Base-by-base conservation (phyloP, 2,329 filamentous ascomycete genomes). In the Hypoxylon sp. region DNA sequence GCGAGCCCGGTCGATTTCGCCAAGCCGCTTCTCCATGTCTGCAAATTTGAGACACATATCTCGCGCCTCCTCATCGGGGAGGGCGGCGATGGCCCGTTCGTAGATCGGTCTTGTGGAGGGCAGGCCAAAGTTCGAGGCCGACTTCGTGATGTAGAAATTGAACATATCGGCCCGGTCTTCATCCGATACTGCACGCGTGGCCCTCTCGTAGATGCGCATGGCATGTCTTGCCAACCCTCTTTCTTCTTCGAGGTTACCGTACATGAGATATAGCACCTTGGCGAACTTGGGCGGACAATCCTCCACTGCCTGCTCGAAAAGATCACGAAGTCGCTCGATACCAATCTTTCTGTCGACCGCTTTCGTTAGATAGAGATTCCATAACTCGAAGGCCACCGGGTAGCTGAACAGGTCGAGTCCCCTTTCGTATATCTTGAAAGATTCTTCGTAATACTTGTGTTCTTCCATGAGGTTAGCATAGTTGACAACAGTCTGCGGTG, bases 11-110 rank as follows among this genome's bases (percentile, higher is more conserved):
- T 99, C 95, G 76, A 99, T 96, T 76, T 97, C 93, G 66, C 94
- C 94, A 4, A 97, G 81, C 28, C 93, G 84, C 72, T 94, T 89
- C 80, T 97, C 93, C 93, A 97, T 97, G 73, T 97, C 93, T 1
- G 95, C 95, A 75, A 99, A 99, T 75, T 97, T 98, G 75, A 99
- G 88, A 79, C 95, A 99, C 95, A 99, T 99, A 71, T 95, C 92
- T 75, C 94, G 93, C 6, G 94, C 95, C 78, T 98, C 95, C 65
- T 85, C 87, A 78, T 99, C 95, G 0, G 96, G 94, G 34, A 99
- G 83, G n/a, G 93, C 91, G 10, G 92, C 89, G 70, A 99, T 97
- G 37, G 95, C 94, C 59, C 94, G 89, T 80, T 99, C 95, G 82
- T 99, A 99, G 71, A 99, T 99, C 0, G 93, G 90, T 53, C 95